Evolutionary conservation across 2,329 filamentous ascomycete genomes (phyloP), one percentile per base, ranked within the genome.

Genomic region (Niveomyces coronatus): DNA sequence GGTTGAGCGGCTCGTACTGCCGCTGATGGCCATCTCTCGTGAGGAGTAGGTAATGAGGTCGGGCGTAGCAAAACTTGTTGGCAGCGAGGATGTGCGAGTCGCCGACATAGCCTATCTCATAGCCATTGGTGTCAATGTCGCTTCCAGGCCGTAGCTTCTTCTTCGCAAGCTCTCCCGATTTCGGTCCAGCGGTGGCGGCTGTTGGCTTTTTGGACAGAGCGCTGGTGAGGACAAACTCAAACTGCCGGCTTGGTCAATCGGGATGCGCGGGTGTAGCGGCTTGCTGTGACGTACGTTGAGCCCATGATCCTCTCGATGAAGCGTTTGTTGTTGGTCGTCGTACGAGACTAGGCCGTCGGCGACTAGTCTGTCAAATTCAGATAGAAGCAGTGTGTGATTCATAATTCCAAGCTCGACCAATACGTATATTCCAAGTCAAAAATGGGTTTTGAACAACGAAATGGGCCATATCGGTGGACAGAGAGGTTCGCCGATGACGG

Each of bases 21-120:
- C 65, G 55, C 9, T 55, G 54, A 41, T 61, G 61, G 3, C 65
- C 68, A 45, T 72, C 62, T 4, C 52, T 42, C 1, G 68, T 70
- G 39, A 71, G 49, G 13, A 71, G 53, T 11, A 71, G 53, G 3
- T 66, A 51, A 44, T 71, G 68, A 3, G 68, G 67, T 8, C 62
- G 48, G 41, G 64, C 65, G 11, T 65, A 62, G 40, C 61, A 63
- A 45, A 68, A 72, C 39, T 67, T 63, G 50, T 73, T 73, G 41
- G 65, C 49, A 2, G 61, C 54, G 7, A 73, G 53, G 14, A 64
- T 49, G 40, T 73, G 68, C 0, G 65, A 63, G 9, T 16, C 38
- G 14, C 60, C 62, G 11, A 69, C 45, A 11, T 52, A 48, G 1
- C 51, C 50, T 10, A 72, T 47, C 13, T 65, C 59, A 30, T 64